These are phyloP conservation scores for Aspergillus clavatus DNA, from an alignment of 2,329 filamentous ascomycete genomes.

Conservation along the genomic window DNA sequence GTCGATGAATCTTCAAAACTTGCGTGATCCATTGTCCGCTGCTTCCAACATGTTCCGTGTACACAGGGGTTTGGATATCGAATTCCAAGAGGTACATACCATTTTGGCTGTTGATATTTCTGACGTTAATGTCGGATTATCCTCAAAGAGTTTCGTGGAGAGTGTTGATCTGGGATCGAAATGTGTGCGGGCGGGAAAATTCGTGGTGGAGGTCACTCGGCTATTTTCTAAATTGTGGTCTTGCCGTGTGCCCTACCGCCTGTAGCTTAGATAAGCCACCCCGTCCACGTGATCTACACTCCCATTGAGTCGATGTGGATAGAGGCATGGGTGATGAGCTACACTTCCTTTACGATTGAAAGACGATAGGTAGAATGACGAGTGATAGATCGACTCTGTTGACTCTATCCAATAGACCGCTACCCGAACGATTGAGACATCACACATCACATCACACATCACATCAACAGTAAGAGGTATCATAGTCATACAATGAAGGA, in stretches of 20 bases:
- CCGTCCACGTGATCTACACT: conserved; percentile 1
- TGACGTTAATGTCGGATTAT: conserved; percentile 46
- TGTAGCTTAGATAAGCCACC: conserved; percentile 9
- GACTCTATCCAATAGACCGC: conserved; percentile 10
- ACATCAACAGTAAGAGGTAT: conserved; percentile 36
- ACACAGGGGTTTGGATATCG: not conserved
- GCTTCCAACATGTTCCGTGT: not conserved
- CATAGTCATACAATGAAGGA: conserved; percentile 40
- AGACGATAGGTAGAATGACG: too few relatives aligned
- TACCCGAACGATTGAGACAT: not conserved
- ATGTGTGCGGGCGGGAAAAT: conserved; percentile 14
- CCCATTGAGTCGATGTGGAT: too few relatives aligned
- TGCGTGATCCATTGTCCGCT: not conserved
- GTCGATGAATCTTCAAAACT: too few relatives aligned
- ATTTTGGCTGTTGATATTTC: conserved; percentile 37
- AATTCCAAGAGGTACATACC: conserved; percentile 35
- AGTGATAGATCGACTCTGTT: conserved; percentile 3
- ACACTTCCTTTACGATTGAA: too few relatives aligned
- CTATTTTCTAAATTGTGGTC: conserved; percentile 27
- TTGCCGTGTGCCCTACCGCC: conserved; percentile 22
- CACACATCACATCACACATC: conserved; percentile 19
- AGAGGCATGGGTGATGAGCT: too few relatives aligned
- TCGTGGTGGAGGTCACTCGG: conserved; percentile 20
- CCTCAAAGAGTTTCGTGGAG: conserved; percentile 47
- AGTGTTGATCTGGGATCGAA: conserved; percentile 21